Percentiles rank a stretch among this genome's conserved stretches.
Evolutionary conservation across 306 rosid species (phyloP).

Genomic region (Sechiopsis laciniata): DNA sequence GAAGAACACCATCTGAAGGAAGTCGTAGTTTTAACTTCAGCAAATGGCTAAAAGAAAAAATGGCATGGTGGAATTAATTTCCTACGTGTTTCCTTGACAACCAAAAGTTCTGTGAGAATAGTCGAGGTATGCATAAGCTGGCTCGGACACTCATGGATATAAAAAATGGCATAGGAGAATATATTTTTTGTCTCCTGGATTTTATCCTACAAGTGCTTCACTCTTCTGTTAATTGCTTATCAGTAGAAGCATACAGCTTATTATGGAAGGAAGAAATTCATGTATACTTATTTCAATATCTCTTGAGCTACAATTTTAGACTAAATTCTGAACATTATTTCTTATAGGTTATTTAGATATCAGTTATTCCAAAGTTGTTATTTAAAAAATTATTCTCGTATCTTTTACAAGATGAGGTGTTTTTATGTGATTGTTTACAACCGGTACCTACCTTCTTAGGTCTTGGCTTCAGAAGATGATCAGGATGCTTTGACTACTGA

Average conservation of each 20-base stretch:
- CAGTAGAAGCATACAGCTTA: neutral
- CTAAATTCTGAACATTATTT: neutral
- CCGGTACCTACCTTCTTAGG: conserved; percentile 38
- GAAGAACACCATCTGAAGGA: conserved; percentile 9
- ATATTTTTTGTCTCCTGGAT: neutral
- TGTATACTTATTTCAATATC: neutral
- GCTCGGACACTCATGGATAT: too few relatives aligned
- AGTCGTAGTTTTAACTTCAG: neutral
- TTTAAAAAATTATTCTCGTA: neutral
- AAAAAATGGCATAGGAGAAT: neutral
- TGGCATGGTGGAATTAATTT: neutral
- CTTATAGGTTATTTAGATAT: conserved; percentile 1
- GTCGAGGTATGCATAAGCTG: too few relatives aligned
- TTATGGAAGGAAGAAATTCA: conserved; percentile 7
- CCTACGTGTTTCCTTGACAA: too few relatives aligned
- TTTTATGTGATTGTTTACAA: conserved; percentile 22
- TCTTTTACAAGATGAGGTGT: conserved; percentile 19
- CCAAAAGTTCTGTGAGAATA: too few relatives aligned
- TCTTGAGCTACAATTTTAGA: neutral
- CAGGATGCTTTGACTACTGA: conserved; percentile 98
- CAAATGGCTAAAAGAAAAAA: neutral
- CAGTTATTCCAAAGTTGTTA: conserved; percentile 4
- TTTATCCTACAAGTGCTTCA: neutral
- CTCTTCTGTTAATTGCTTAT: neutral
- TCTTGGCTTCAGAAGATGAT: conserved; percentile 92